A percentile compares a stretch with the other conserved stretches of the same genome.
Evolutionary conservation across 2,329 filamentous ascomycete genomes (phyloP).

Genomic region (Orbilia quercus): DNA sequence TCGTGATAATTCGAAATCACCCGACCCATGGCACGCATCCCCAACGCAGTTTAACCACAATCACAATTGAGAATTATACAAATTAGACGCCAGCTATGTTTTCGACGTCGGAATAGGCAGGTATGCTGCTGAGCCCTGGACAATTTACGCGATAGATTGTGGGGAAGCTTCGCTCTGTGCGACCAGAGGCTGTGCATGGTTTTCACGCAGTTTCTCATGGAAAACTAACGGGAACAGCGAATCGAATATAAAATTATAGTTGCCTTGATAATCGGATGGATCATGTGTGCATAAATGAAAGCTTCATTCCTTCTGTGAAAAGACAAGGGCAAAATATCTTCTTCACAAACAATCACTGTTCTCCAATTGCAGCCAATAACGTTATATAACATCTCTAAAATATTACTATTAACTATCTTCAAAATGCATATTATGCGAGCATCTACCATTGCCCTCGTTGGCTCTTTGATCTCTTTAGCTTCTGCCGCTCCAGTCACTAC

Average conservation of each 20-base stretch:
- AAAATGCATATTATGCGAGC: neutral
- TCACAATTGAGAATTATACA: no score
- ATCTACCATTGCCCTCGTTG: constrained; percentile 5
- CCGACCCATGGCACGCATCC: no score
- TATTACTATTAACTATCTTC: neutral
- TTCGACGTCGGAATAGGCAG: neutral
- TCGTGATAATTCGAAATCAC: no score
- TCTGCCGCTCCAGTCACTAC: constrained; percentile 13
- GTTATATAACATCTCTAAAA: neutral
- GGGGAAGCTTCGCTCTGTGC: neutral
- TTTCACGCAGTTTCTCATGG: neutral
- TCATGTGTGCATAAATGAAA: neutral
- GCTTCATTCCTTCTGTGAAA: neutral
- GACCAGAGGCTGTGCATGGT: neutral
- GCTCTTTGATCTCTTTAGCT: neutral
- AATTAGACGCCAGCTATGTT: no score
- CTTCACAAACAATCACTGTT: neutral
- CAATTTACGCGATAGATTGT: no score
- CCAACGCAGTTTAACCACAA: no score
- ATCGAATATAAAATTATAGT: neutral
- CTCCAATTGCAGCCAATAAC: no score
- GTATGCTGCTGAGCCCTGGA: neutral
- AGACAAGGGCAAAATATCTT: neutral
- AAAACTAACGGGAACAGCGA: neutral
- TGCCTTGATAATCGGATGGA: neutral